Base-by-base conservation (phyloP, 768 basidiomycete genomes). In the Mycena venus region DNA sequence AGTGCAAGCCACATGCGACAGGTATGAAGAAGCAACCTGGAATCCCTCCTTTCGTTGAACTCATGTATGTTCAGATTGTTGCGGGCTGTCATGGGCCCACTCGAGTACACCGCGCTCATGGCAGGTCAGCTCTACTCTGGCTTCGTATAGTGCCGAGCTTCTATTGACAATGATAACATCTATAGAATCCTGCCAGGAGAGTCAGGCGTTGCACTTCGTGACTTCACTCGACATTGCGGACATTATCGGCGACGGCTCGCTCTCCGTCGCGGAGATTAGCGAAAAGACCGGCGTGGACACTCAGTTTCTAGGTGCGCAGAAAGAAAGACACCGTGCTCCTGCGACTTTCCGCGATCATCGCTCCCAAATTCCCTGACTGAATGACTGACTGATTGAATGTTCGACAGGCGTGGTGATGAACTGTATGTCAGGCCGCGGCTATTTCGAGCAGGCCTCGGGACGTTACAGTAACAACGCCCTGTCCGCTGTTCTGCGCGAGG, bases 181-280 rank as follows among this genome's bases (percentile, higher is more conserved):
- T 61, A 25, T 61, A 61, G 60, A 61, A 61, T 61, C 60, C 60
- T 40, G 60, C 60, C 60, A 61, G 60, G 60, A 61, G 38, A 61
- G 60, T 29, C 60, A 61, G 25, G 60, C 60, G 3, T 38, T 61
- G 12, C 25, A 61, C 36, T 61, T 61, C 38, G 60, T 61, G 23
- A 61, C 60, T n/a, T 42, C 36, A 27, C 38, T 61, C 36, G 29
- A 38, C 60, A 61, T 61, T 38, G 38, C 60, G 23, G 60, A 61
- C 15, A 38, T 61, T 29, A 61, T 61, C 60, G 60, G 40, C 38
- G 38, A 61, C 23, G 36, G 23, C 38, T 10, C 60, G 60, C 40
- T 61, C 25, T 40, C 60, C 60, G 38, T 61, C 23, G 23, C 25
- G 23, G 60, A 61, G 25, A 38, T 61, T 38, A 61, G 60, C 38